Conservation (phyloP, 371 early-diverging fungal genomes). For the Mortierella sp. region DNA sequence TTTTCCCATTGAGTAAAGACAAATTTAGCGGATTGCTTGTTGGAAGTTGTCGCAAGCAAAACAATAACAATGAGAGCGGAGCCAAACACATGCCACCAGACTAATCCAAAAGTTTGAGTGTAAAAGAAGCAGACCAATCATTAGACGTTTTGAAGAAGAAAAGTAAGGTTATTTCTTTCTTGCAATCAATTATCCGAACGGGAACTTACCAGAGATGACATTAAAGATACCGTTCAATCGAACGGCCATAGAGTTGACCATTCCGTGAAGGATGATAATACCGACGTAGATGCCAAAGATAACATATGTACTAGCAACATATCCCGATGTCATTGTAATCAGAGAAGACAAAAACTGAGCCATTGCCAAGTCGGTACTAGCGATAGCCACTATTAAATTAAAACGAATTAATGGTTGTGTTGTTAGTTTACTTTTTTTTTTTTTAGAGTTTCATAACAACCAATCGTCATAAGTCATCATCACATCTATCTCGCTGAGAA, state of each 20-base stretch:
- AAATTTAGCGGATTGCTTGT: conserved; percentile 58
- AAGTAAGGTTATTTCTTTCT: background rate
- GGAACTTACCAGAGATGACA: conserved; percentile 37
- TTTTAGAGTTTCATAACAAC: too few relatives aligned
- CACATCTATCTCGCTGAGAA: too few relatives aligned
- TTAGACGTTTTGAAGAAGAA: background rate
- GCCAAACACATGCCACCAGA: conserved; percentile 72
- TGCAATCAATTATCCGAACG: background rate
- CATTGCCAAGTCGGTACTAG: conserved; percentile 66
- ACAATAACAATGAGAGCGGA: conserved; percentile 63
- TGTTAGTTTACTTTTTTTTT: too few relatives aligned
- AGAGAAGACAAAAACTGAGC: conserved; percentile 64
- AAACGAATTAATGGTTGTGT: background rate
- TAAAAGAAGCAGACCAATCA: too few relatives aligned
- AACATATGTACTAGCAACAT: conserved; percentile 58
- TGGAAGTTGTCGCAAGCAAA: conserved; percentile 57
- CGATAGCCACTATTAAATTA: conserved; percentile 58
- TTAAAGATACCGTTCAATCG: conserved; percentile 65
- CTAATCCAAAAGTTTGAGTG: conserved; percentile 11
- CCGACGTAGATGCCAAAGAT: conserved; percentile 66
- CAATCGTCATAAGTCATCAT: too few relatives aligned
- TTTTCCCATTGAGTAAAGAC: conserved; percentile 62
- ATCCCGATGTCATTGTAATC: conserved; percentile 57
- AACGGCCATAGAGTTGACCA: conserved; percentile 66
- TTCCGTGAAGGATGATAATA: conserved; percentile 64